Percentiles rank a stretch among this genome's conserved stretches.
These are phyloP conservation scores for Leishmania martiniquensis DNA, from an alignment of 208 protist genomes.

Conservation along the genomic window DNA sequence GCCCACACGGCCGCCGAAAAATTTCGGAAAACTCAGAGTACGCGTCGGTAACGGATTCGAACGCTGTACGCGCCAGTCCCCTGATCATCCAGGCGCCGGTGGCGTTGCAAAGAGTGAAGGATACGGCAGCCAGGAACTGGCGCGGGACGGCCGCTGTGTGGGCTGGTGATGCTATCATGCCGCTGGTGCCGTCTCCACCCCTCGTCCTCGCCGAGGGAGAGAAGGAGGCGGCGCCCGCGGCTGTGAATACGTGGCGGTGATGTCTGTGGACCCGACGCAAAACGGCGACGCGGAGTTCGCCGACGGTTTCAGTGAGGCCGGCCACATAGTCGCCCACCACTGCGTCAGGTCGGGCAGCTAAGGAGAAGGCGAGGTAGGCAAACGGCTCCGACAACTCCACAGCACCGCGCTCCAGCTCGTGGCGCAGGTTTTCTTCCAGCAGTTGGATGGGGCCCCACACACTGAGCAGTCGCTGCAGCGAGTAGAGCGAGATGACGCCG, in stretches of 20 bases:
- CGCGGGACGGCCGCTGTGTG: not conserved
- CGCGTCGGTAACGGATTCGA: constrained; percentile 68
- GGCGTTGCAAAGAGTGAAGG: constrained; percentile 66
- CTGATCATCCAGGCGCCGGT: constrained; percentile 79
- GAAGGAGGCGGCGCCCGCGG: not conserved
- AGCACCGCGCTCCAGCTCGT: constrained; percentile 57
- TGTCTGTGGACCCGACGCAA: constrained; percentile 27
- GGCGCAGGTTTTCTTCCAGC: constrained; percentile 70
- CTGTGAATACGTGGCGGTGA: constrained; percentile 18
- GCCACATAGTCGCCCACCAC: constrained; percentile 75
- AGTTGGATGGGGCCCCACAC: constrained; percentile 87
- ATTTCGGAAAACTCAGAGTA: constrained; percentile 72
- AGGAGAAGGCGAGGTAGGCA: constrained; percentile 49
- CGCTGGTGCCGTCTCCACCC: not conserved
- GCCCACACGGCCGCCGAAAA: constrained; percentile 60
- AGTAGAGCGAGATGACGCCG: constrained; percentile 81
- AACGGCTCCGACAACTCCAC: constrained; percentile 62
- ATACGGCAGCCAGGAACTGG: constrained; percentile 29
- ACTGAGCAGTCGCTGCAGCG: constrained; percentile 67
- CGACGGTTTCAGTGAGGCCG: constrained; percentile 54
- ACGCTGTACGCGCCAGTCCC: constrained; percentile 70
- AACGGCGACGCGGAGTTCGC: constrained; percentile 66
- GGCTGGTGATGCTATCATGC: not conserved
- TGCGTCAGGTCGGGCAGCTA: constrained; percentile 55
- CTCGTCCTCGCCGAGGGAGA: not conserved